Evolutionary conservation across 2,329 filamentous ascomycete genomes (phyloP).

Genomic region (Alternaria angustiovoidea): DNA sequence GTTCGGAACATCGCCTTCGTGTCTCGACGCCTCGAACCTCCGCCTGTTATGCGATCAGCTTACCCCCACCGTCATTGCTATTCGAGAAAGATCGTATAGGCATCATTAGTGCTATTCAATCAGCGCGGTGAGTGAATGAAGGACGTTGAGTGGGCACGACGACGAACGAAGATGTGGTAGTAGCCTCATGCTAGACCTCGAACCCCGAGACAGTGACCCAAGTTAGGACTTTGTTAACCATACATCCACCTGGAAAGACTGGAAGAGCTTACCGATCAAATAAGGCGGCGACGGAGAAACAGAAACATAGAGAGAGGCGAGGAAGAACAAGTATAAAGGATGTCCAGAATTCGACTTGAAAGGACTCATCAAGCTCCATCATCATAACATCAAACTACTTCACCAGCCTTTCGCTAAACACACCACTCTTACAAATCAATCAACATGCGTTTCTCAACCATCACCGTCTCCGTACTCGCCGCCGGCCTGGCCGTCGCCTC

Average conservation of each 20-base stretch:
- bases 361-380: conserved; percentile 4
- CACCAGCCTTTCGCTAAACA: neutral
- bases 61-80: conserved; percentile 7
- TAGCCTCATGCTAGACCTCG: neutral
- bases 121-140: neutral
- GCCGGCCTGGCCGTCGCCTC: conserved; percentile 14
- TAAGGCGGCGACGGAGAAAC: neutral
- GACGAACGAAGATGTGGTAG: neutral
- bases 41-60: conserved; percentile 10
- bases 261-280: neutral
- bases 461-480: conserved; percentile 13
- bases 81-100: neutral
- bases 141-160: neutral
- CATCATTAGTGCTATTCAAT: neutral
- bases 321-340: conserved; percentile 10
- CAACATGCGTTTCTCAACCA: conserved; percentile 19
- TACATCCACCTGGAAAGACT: neutral
- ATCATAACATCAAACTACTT: conserved; percentile 10
- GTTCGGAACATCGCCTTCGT: neutral
- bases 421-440: neutral
- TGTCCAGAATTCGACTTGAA: neutral
- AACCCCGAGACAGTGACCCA: conserved; percentile 2
- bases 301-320: neutral
- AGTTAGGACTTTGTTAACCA: neutral
- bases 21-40: neutral